phyloP scores from a whole-genome alignment of 2,329 filamentous ascomycete genomes.

The Amauroascus niger region DNA sequence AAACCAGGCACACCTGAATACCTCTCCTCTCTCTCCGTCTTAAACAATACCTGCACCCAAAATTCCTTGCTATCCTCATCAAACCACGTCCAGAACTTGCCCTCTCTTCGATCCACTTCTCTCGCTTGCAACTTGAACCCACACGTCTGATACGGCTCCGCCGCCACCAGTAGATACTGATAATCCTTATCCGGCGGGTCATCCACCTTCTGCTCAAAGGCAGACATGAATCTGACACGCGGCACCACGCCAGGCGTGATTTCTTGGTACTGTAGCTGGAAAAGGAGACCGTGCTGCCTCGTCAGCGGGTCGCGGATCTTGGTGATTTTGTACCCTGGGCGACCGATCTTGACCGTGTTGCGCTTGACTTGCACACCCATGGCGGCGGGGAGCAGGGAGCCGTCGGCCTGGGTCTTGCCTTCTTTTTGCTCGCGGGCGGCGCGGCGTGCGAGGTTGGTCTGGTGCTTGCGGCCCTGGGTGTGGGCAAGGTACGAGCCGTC shows the following conservation, averaged over 20 bases:
- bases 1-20: slow-evolving; percentile 60
- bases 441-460: slow-evolving; percentile 91
- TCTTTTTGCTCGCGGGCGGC: slow-evolving; percentile 94
- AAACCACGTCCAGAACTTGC: slow-evolving; percentile 87
- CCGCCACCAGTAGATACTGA: slow-evolving; percentile 89
- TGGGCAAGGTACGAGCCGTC: slow-evolving; percentile 98
- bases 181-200: slow-evolving; percentile 83
- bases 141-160: slow-evolving; percentile 96
- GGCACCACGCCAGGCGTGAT: slow-evolving; percentile 66
- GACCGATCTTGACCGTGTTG: slow-evolving; percentile 87
- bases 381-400: slow-evolving; percentile 59
- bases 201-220: slow-evolving; percentile 90
- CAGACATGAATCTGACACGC: slow-evolving; percentile 92
- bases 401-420: slow-evolving; percentile 52
- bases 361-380: slow-evolving; percentile 64
- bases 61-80: slow-evolving; percentile 94
- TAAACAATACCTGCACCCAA: slow-evolving; percentile 95
- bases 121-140: slow-evolving; percentile 90
- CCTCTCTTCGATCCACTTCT: slow-evolving; percentile 83
- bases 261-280: slow-evolving; percentile 92
- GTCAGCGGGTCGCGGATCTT: slow-evolving; percentile 87
- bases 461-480: slow-evolving; percentile 96
- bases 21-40: slow-evolving; percentile 92
- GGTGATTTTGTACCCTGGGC: slow-evolving; percentile 95
- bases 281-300: slow-evolving; percentile 80